These are phyloP conservation scores for Hypomyces rosellus DNA, from an alignment of 2,329 filamentous ascomycete genomes.

Conservation along the genomic window DNA sequence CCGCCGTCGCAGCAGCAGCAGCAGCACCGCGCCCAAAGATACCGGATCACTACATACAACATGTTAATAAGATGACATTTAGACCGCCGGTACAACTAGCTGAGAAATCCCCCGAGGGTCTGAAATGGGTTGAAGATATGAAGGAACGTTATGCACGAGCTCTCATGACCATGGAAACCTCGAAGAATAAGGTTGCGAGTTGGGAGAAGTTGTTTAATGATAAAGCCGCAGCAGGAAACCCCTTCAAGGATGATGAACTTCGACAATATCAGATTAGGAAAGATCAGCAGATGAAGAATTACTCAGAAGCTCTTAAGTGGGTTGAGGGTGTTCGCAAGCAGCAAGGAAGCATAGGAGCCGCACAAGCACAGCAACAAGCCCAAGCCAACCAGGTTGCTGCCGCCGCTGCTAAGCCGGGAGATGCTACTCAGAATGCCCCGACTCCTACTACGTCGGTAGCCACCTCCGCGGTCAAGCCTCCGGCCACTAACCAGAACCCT, in stretches of 20 bases:
- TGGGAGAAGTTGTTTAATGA: slow-evolving; percentile 39
- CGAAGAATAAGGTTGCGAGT: slow-evolving; percentile 33
- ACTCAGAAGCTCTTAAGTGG: slow-evolving; percentile 42
- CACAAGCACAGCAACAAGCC: slow-evolving; percentile 13
- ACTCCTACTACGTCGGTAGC: slow-evolving; percentile 11
- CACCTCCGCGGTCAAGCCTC: slow-evolving; percentile 19
- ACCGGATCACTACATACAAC: slow-evolving; percentile 39
- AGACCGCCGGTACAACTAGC: slow-evolving; percentile 35
- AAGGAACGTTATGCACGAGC: slow-evolving; percentile 43
- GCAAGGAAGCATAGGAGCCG: slow-evolving; percentile 29
- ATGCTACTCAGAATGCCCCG: slow-evolving; percentile 17
- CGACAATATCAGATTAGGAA: slow-evolving; percentile 38
- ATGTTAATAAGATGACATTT: slow-evolving; percentile 44
- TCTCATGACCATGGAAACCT: slow-evolving; percentile 43
- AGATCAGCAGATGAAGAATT: slow-evolving; percentile 37
- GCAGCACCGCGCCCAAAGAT: slow-evolving; percentile 27
- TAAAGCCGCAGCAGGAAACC: slow-evolving; percentile 35
- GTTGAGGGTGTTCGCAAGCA: slow-evolving; percentile 42
- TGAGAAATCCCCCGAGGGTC: slow-evolving; percentile 37
- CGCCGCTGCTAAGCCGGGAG: slow-evolving; percentile 20
- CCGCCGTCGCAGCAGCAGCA: slow-evolving; percentile 15
- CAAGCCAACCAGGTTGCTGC: slow-evolving; percentile 18
- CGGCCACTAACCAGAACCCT: slow-evolving; percentile 24
- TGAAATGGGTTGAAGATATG: slow-evolving; percentile 43
- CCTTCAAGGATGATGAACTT: slow-evolving; percentile 41